phyloP scores from a whole-genome alignment of 2,329 filamentous ascomycete genomes.

The Fusarium brachygibbosum region DNA sequence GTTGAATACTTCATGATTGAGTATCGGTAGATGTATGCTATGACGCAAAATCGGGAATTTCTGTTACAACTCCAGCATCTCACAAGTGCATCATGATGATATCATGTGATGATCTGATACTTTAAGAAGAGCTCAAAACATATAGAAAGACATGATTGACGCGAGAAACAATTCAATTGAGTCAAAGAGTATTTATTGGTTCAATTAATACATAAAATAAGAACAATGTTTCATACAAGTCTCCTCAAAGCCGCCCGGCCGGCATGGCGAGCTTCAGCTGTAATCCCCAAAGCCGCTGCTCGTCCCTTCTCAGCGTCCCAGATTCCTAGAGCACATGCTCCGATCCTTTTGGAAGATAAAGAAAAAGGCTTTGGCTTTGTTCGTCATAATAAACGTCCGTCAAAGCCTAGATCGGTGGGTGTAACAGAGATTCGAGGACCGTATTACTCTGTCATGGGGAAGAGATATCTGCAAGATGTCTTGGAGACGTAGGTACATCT shows the following conservation, averaged over 20 bases:
- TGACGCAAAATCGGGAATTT: neutral
- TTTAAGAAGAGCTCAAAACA: neutral
- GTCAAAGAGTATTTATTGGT: neutral
- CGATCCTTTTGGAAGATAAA: slow-evolving; percentile 14
- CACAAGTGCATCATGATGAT: slow-evolving; percentile 9
- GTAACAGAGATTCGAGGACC: too few species aligned
- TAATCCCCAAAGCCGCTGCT: neutral
- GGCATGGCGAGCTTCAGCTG: neutral
- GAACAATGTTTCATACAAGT: neutral
- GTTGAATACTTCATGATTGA: neutral
- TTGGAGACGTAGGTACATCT: too few species aligned
- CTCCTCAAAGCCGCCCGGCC: neutral
- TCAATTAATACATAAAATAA: neutral
- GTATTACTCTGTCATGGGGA: too few species aligned
- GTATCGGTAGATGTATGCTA: rapidly evolving
- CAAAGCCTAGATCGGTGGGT: too few species aligned
- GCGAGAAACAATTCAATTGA: too few species aligned
- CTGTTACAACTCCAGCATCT: neutral
- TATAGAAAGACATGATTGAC: neutral
- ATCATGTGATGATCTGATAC: neutral
- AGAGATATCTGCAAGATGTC: too few species aligned
- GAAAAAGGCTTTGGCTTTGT: slow-evolving; percentile 53
- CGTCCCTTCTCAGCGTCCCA: neutral
- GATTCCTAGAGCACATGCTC: neutral
- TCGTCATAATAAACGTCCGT: slow-evolving; percentile 50